A percentile compares a stretch with the other conserved stretches of the same genome.
Conservation (phyloP, 306 rosid species). For the Ceratonia siliqua region DNA sequence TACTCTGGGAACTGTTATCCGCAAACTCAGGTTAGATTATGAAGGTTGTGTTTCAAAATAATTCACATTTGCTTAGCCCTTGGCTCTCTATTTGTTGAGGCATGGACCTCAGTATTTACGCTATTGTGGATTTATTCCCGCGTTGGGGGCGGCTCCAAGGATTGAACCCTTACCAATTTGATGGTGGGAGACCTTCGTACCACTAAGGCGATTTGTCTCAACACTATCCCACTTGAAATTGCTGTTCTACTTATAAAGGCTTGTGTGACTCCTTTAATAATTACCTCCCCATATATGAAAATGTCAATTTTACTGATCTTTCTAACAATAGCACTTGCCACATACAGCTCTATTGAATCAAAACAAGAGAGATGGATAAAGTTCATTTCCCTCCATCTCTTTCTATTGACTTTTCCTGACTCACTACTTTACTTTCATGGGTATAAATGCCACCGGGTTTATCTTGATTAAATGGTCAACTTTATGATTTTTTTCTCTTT, state of each 20-base stretch:
- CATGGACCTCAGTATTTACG: no score
- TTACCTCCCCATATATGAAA: background rate
- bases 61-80: constrained; percentile 29
- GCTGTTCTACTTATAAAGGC: background rate
- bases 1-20: constrained; percentile 95
- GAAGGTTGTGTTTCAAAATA: constrained; percentile 29
- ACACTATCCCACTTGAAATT: background rate
- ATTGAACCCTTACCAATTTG: no score
- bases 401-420: background rate
- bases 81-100: no score
- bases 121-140: no score
- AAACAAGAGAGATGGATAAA: background rate
- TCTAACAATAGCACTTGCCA: background rate
- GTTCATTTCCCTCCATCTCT: background rate
- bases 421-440: background rate
- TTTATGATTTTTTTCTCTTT: background rate
- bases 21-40: constrained; percentile 86
- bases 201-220: no score
- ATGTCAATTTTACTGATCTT: constrained; percentile 1
- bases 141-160: no score
- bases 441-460: background rate
- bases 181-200: no score
- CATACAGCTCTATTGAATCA: background rate
- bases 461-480: constrained; percentile 3
- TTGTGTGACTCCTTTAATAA: background rate